Conservation (phyloP, 73 alveolate genomes). For the Paramecium primaurelia region DNA sequence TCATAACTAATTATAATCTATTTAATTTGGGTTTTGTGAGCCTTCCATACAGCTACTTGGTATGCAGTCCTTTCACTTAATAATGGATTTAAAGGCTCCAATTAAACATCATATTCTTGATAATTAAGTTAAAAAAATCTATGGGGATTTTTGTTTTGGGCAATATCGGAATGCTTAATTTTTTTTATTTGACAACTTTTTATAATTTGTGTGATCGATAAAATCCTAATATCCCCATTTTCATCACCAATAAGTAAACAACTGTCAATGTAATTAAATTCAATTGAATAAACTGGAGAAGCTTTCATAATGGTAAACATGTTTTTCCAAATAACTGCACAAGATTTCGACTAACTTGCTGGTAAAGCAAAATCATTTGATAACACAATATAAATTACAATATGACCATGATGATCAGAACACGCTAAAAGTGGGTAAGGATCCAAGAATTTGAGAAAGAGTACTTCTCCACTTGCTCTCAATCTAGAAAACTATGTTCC, state of each 20-base stretch:
- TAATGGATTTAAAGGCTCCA: background rate
- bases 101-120: background rate
- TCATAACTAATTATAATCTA: background rate
- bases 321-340: slow-evolving; percentile 28
- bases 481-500: slow-evolving; percentile 4
- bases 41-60: slow-evolving; percentile 6
- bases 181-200: background rate
- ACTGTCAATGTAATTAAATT: background rate
- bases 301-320: slow-evolving; percentile 30
- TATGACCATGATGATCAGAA: background rate
- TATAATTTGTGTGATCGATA: background rate
- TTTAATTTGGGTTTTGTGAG: background rate
- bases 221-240: slow-evolving; percentile 20
- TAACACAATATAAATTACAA: background rate
- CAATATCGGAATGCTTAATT: slow-evolving; percentile 22
- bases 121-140: background rate
- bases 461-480: background rate
- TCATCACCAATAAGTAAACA: background rate
- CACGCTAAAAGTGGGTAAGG: background rate
- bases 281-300: background rate
- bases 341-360: background rate
- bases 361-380: background rate
- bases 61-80: background rate
- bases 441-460: background rate
- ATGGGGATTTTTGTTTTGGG: background rate